Evolutionary conservation across 768 basidiomycete genomes (phyloP), one percentile per base, ranked within the genome.

Genomic region (Tephrocybe sp.): DNA sequence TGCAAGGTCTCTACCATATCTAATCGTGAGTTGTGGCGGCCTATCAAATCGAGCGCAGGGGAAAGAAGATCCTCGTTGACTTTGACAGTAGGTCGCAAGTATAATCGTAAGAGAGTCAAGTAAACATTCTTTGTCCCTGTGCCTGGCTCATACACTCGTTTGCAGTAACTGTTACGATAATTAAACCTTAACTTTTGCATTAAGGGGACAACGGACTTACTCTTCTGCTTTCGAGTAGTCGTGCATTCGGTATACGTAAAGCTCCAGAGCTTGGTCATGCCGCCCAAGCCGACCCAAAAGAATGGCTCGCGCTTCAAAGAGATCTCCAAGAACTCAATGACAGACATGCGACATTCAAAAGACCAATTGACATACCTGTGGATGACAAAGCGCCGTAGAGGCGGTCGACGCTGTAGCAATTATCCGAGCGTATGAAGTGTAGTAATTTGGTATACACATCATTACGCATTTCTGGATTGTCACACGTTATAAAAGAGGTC

Each of bases 201-300:
- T 12, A 17, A 36, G 20, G 43, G 17, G 30, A 36, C 16, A 40
- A 38, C 1, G 19, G 12, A 12, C 85, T 56, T 60, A 95, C 92
- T 89, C 84, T 72, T 98, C 97, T 0, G 97, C 97, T 55, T 92
- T 92, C 22, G 69, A 54, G 64, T 87, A 92, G 62, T 95, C 88
- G 34, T 85, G 79, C 30, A 98, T 74, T 32, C 84, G 82, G 62
- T 98, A 88, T 5, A 95, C 93, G 64, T 98, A 99, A 12, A 96
- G 79, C 62, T 95, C 92, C n/a, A 98, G 79, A 0, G 96, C 94
- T 54, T 87, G 91, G 54, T 97, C 92, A 54, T 98, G 96, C 48
- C 91, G 83, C 1, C 89, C 92, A 53, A 98, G 76, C 39, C 89
- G 79, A 9, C 97, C 97, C 9, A 98, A 73, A 6, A 99, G 77